Evolutionary conservation across 225 moss, liverwort and hornwort genomes (phyloP).

Genomic region (Takakia lepidozioides): DNA sequence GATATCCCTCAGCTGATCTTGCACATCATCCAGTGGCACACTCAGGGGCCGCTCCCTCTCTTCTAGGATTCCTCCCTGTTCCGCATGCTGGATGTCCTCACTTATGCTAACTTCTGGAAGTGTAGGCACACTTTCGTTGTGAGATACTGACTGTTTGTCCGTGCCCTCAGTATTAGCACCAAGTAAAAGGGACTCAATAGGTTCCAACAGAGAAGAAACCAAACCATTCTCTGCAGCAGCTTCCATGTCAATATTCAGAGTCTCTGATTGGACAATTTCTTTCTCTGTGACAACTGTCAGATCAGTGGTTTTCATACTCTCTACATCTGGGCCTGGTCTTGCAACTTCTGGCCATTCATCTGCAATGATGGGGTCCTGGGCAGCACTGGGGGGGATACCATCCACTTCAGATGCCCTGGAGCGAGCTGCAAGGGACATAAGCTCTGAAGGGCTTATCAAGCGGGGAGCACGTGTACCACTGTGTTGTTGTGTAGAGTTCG

Average conservation of each 20-base stretch:
- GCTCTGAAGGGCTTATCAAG: conserved; percentile 85
- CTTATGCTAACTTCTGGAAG: conserved; percentile 18
- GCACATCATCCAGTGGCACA: conserved; percentile 47
- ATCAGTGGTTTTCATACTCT: conserved; percentile 17
- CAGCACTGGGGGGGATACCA: no score
- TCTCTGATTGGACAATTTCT: conserved; percentile 37
- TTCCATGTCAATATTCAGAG: conserved; percentile 29
- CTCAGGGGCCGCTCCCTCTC: conserved; percentile 46
- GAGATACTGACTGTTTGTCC: conserved; percentile 30
- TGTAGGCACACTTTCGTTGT: conserved; percentile 17
- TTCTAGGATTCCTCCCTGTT: conserved; percentile 47
- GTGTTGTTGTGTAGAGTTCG: no score
- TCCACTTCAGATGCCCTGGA: conserved; percentile 49
- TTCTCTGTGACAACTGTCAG: conserved; percentile 25
- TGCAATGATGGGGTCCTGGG: conserved; percentile 20
- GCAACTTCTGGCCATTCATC: conserved; percentile 7
- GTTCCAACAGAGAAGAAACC: conserved; percentile 21
- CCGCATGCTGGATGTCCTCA: conserved; percentile 54
- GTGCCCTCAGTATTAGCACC: conserved; percentile 28
- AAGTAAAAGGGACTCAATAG: conserved; percentile 12
- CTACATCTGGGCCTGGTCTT: conserved; percentile 30
- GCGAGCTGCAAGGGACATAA: conserved; percentile 75
- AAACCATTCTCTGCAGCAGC: conserved; percentile 16
- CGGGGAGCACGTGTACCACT: conserved; percentile 33
- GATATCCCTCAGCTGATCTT: conserved; percentile 58